These are phyloP conservation scores for Nitzschia sp. DNA, from an alignment of 108 stramenopile species.

Conservation along the genomic window DNA sequence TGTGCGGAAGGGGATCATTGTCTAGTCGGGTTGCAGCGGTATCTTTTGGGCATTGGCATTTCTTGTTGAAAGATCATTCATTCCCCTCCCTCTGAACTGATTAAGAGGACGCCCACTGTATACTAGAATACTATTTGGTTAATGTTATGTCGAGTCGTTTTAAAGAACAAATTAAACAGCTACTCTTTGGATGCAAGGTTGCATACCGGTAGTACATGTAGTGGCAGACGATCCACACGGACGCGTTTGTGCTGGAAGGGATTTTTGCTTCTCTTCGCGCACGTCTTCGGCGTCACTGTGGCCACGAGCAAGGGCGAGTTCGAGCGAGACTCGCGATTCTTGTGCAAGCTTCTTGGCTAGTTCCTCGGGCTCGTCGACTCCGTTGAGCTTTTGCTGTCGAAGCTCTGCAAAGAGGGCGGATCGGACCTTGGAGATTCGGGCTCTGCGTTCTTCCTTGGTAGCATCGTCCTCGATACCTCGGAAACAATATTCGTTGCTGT, in stretches of 20 bases:
- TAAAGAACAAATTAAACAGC: no score
- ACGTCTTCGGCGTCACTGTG: background rate
- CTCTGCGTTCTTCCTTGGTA: background rate
- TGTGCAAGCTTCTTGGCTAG: background rate
- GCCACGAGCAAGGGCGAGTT: background rate
- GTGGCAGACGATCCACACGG: no score
- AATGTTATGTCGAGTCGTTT: no score
- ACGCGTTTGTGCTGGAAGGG: no score
- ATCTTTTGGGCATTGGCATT: slow-evolving; percentile 66
- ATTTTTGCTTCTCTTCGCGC: background rate
- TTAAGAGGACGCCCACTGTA: no score
- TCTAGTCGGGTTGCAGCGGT: slow-evolving; percentile 65
- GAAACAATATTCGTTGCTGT: background rate
- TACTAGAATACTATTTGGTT: no score
- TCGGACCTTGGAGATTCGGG: background rate
- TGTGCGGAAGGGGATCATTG: slow-evolving; percentile 63
- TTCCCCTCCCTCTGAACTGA: no score
- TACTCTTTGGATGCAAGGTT: no score
- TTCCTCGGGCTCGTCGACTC: background rate
- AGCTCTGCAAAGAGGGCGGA: background rate
- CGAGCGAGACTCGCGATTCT: background rate
- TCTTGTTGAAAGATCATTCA: no score
- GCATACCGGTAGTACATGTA: no score
- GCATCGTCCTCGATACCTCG: background rate
- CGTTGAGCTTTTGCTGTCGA: background rate